These are phyloP conservation scores for Mycena floridula DNA, from an alignment of 768 basidiomycete species.

Conservation along the genomic window DNA sequence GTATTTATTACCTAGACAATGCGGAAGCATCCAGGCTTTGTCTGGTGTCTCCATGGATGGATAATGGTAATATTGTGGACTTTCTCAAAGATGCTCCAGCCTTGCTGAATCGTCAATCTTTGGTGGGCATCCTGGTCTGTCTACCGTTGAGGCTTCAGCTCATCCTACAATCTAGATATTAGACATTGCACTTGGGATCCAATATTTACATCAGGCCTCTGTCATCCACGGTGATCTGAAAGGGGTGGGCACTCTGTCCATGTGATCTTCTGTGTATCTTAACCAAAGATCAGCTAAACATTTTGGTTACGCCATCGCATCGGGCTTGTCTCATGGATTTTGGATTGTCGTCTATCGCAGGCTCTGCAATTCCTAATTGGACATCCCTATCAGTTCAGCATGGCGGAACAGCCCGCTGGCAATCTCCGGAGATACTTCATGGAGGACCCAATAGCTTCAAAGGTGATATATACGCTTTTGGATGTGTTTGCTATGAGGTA, in stretches of 20 bases:
- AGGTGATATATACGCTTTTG: not conserved
- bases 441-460: not conserved
- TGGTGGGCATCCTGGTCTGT: conserved; percentile 2
- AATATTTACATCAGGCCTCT: conserved; percentile 8
- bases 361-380: not conserved
- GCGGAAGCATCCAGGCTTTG: conserved; percentile 8
- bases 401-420: conserved; percentile 3
- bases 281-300: not conserved
- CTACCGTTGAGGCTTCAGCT: not conserved
- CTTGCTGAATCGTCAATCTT: not conserved
- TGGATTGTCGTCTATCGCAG: conserved; percentile 1
- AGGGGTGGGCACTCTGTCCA: conserved; percentile 5
- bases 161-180: conserved; percentile 3
- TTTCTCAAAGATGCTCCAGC: conserved; percentile 5
- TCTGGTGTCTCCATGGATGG: conserved; percentile 1
- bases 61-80: conserved; percentile 8
- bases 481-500: not conserved
- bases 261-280: not conserved
- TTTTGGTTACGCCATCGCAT: conserved; percentile 1
- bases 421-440: not conserved
- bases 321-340: conserved; percentile 6
- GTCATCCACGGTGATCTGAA: conserved; percentile 17
- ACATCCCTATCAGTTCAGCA: not conserved
- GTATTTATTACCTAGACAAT: conserved; percentile 7
- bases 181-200: conserved; percentile 7